Percentiles rank a stretch among this genome's conserved stretches.
Conservation (phyloP, 73 alveolate species). For the Paramecium sonneborni region DNA sequence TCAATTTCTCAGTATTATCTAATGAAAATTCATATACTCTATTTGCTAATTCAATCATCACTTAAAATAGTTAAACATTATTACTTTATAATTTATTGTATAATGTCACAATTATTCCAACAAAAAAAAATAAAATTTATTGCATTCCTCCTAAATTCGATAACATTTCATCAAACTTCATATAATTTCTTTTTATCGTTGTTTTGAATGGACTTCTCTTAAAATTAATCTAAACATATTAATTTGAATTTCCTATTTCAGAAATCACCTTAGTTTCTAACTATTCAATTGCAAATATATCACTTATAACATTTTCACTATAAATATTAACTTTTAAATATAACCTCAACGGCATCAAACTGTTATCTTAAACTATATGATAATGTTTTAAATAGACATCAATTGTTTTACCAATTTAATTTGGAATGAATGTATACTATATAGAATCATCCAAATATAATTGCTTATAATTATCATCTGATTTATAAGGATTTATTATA, state of each 20-base stretch:
- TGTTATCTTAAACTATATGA: neutral
- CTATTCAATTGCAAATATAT: neutral
- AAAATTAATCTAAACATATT: neutral
- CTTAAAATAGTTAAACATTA: neutral
- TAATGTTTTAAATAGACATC: neutral
- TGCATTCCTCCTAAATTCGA: neutral
- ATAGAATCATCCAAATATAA: neutral
- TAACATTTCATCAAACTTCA: conserved; percentile 1
- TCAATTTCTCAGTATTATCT: neutral
- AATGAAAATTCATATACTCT: conserved; percentile 12
- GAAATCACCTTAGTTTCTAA: neutral
- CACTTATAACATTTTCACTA: neutral
- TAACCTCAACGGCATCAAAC: conserved; percentile 11
- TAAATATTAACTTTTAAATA: neutral
- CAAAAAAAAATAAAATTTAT: neutral
- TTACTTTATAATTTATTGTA: conserved; percentile 13
- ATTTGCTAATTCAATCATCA: conserved; percentile 5
- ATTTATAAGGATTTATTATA: neutral
- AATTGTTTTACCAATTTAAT: neutral
- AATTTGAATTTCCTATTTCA: neutral
- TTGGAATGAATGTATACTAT: neutral
- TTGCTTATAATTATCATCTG: neutral
- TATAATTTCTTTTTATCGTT: neutral
- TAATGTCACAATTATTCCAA: neutral
- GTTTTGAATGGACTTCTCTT: conserved; percentile 2